Evolutionary conservation across 176 grass and related monocot genomes (phyloP), one percentile per base, ranked within the genome.

Genomic region (Chloris gayana): DNA sequence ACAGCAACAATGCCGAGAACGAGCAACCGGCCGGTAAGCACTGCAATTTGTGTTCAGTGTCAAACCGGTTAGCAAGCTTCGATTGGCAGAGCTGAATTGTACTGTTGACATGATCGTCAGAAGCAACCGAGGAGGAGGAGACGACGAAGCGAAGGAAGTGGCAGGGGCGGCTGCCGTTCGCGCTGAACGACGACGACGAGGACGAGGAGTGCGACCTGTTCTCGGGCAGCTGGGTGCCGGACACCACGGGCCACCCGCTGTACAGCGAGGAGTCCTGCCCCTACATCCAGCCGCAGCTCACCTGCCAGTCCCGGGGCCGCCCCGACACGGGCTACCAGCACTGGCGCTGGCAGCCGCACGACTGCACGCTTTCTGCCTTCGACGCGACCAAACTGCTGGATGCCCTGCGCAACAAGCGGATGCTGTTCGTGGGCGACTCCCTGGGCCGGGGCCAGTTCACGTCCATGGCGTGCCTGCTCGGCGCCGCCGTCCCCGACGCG

Each of bases 281-380:
- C 50, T 98, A 95, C 83, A 93, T 98, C 82, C 95, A 64, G n/a
- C 88, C 95, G 70, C 92, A 95, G 88, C 74, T 98, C 37, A 95
- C 92, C 9, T 93, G 92, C 81, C 88, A 89, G 22, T 86, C 82
- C 29, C 79, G 38, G 21, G 95, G 95, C 6, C 85, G 95, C 13
- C 92, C 95, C 17, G 92, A 98, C 58, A 82, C 72, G 41, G 88
- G 56, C 2, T 95, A 98, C 78, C 90, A 91, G 72, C 41, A 56
- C 4, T 98, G 92, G 95, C 88, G 90, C 9, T 95, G 92, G 95
- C 92, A 89, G 64, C 95, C 88, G 6, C 58, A 75, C 68, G 90
- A 53, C 60, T 95, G 95, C 81, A 58, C 69, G 0, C 84, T 98
- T 72, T 88, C 83, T 4, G 79, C 33, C 82, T 98, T 98, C 84